Percentiles rank a stretch among this genome's conserved stretches.
These are phyloP conservation scores for Fusarium sp. DNA, from an alignment of 2,329 filamentous ascomycete species.

Conservation along the genomic window DNA sequence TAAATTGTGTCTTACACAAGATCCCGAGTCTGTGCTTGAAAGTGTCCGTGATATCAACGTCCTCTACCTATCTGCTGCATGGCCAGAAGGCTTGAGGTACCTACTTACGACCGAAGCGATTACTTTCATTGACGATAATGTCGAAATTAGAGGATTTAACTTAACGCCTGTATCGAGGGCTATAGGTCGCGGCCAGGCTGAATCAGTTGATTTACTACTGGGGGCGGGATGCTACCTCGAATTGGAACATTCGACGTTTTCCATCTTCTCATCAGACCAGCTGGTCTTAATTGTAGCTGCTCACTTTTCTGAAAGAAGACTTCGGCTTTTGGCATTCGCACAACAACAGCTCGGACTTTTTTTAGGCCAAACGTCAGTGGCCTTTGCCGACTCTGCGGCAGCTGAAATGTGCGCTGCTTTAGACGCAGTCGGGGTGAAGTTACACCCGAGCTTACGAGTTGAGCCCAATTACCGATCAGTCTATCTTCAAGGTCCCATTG, in stretches of 20 bases:
- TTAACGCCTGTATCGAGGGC: background rate
- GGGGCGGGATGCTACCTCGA: background rate
- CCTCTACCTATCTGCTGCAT: background rate
- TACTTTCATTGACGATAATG: fast-evolving
- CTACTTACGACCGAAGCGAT: background rate
- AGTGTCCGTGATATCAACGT: fast-evolving
- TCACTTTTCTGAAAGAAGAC: background rate
- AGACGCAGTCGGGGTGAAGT: fast-evolving
- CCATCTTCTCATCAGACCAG: too few relatives aligned
- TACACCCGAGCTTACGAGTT: background rate
- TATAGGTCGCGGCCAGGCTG: fast-evolving
- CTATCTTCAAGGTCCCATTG: fast-evolving
- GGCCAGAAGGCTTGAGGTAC: background rate
- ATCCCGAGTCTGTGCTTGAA: background rate
- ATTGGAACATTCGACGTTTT: too few relatives aligned
- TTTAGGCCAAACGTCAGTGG: fast-evolving
- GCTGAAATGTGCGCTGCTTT: background rate
- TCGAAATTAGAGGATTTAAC: too few relatives aligned
- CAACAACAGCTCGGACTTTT: background rate
- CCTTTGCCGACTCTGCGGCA: background rate
- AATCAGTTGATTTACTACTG: fast-evolving
- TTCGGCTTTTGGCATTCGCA: fast-evolving
- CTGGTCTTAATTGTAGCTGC: too few relatives aligned
- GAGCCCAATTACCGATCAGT: background rate
- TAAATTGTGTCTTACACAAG: fast-evolving